Base-by-base conservation (phyloP, 345 rosid genomes). In the Atalantia buxifolia region DNA sequence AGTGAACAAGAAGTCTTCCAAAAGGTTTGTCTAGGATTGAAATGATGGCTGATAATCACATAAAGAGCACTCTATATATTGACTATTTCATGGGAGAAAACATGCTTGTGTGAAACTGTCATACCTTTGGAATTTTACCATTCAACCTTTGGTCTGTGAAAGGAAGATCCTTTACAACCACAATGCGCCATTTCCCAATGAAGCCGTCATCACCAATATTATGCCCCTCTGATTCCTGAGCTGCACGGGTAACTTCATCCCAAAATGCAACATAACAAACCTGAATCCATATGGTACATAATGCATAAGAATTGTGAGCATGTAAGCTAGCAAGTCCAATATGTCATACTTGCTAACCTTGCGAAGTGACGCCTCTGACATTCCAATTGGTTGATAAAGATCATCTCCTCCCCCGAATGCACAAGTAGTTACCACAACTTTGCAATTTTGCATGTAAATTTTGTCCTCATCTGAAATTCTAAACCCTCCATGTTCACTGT, bases 341-440 rank as follows among this genome's bases (percentile, higher is more conserved):
- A 78, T 71, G 71, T 59, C 66, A 69, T 45, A 42, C 22, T 77
- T 36, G 72, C 89, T 72, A 82, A 95, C 99, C 94, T 91, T 95
- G 81, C 76, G 80, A 81, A 83, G 80, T 7, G 99, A 90, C 66
- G 90, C 81, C 57, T 89, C 81, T 10, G 89, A 81, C 93, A 92
- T 92, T 82, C 96, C 98, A 81, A 95, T 95, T 72, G 99, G 99
- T 75, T 93, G 89, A 82, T 93, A 91, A 81, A 95, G 99, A 80
- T 91, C 88, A 86, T 95, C 99, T 61, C 99, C 99, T 77, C 99
- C 99, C 64, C 99, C 99, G 85, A 95, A 95, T 6, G 98, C 92
- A 89, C 97, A 95, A 38, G 98, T 95, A 74, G 98, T 91, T 68
- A 95, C 97, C 14, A 88, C 98, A 56, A 80, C 86, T 82, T 83